Conservation (phyloP, 306 rosid species). For the Arachis hypogaea region DNA sequence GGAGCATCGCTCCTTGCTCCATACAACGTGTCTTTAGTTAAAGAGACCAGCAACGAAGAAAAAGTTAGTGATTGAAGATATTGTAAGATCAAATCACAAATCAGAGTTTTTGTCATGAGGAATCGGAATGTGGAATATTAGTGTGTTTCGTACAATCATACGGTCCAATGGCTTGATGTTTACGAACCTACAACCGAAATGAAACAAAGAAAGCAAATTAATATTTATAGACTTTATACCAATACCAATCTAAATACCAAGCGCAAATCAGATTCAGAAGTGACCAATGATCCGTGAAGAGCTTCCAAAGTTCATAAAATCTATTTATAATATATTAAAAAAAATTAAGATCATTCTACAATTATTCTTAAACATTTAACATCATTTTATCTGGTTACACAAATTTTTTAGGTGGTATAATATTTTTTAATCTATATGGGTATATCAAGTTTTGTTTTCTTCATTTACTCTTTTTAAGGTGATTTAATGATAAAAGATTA, state of each 20-base stretch:
- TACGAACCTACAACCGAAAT: slow-evolving; percentile 70
- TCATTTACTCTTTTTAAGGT: too few species aligned
- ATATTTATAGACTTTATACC: background rate
- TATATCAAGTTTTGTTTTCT: too few species aligned
- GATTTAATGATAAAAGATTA: too few species aligned
- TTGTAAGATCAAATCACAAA: slow-evolving; percentile 32
- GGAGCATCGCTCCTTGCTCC: slow-evolving; percentile 28
- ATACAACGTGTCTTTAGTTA: slow-evolving; percentile 29
- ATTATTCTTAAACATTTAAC: too few species aligned
- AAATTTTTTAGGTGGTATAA: too few species aligned
- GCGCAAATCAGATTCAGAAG: background rate
- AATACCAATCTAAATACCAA: slow-evolving; percentile 12
- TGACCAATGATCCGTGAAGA: background rate
- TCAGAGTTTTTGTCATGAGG: slow-evolving; percentile 31
- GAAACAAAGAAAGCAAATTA: slow-evolving; percentile 11
- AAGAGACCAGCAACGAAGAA: slow-evolving; percentile 2
- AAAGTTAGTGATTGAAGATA: slow-evolving; percentile 37
- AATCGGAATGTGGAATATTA: slow-evolving; percentile 46
- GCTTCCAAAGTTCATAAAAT: background rate
- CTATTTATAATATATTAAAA: too few species aligned
- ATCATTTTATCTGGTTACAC: too few species aligned
- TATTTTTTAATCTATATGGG: too few species aligned
- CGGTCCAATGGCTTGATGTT: slow-evolving; percentile 80
- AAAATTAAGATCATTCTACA: too few species aligned
- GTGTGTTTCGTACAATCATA: slow-evolving; percentile 82